Percentiles rank a stretch among this genome's conserved stretches.
phyloP scores from a whole-genome alignment of 2,329 filamentous ascomycete species.

The Daldinia eschscholtzii region DNA sequence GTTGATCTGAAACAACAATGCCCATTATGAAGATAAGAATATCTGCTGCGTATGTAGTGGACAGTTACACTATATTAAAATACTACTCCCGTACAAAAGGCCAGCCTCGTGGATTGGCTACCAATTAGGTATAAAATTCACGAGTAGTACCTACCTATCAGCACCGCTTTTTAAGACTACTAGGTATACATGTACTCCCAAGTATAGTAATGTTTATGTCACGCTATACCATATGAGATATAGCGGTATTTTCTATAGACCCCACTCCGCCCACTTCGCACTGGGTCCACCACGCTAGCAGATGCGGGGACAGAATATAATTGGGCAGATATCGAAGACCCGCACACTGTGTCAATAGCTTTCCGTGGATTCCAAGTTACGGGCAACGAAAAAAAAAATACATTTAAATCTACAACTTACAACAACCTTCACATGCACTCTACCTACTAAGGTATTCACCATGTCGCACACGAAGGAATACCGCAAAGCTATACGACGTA shows the following conservation, averaged over 20 bases:
- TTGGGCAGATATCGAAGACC: constrained; percentile 30
- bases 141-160: not conserved
- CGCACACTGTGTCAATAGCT: not conserved
- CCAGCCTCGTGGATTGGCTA: constrained; percentile 44
- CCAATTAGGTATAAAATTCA: constrained; percentile 36
- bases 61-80: not conserved
- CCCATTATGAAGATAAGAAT: not conserved
- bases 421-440: not conserved
- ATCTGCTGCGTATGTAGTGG: not conserved
- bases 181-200: too few species aligned
- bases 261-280: not conserved
- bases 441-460: not conserved
- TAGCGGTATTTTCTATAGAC: constrained; percentile 9
- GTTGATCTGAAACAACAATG: constrained; percentile 5
- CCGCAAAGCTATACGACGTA: constrained; percentile 1
- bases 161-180: constrained; percentile 24
- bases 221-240: constrained; percentile 12
- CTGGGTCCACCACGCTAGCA: constrained; percentile 9
- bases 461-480: constrained; percentile 3
- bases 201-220: constrained; percentile 25
- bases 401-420: not conserved
- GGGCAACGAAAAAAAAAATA: not conserved
- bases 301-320: constrained; percentile 29
- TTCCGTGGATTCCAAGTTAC: not conserved
- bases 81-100: constrained; percentile 15